Evolutionary conservation across 768 basidiomycete species (phyloP).

Genomic region (Lentinus tigrinus): DNA sequence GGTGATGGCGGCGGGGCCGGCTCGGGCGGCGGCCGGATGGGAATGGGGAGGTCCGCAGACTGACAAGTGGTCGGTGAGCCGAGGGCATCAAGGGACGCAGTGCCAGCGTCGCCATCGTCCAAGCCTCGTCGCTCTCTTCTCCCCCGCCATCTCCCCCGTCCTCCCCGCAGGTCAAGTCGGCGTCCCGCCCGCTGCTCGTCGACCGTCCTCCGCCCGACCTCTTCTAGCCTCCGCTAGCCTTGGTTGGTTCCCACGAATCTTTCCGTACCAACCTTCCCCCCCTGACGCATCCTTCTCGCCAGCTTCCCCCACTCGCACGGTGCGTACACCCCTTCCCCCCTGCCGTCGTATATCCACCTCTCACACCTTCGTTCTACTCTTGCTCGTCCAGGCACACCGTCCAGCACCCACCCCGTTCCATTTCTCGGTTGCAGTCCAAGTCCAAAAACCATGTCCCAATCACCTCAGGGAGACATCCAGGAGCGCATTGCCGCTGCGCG

Average conservation of each 20-base stretch:
- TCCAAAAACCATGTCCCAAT: constrained; percentile 62
- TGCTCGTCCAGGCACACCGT: not conserved
- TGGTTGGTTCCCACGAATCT: constrained; percentile 21
- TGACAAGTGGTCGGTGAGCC: not conserved
- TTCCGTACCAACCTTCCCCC: constrained; percentile 20
- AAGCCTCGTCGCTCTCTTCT: constrained; percentile 16
- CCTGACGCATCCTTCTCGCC: constrained; percentile 6
- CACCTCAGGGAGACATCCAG: constrained; percentile 75
- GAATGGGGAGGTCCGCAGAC: constrained; percentile 3
- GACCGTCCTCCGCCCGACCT: not conserved
- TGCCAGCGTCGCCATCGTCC: constrained; percentile 7
- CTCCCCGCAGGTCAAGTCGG: not conserved
- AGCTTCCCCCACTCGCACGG: constrained; percentile 13
- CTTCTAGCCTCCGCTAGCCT: constrained; percentile 7
- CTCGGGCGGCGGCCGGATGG: not conserved
- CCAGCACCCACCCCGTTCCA: not conserved
- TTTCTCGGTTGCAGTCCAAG: not conserved
- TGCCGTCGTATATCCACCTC: not conserved
- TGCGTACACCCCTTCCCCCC: not conserved
- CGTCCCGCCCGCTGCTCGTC: not conserved
- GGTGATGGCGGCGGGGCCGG: not conserved
- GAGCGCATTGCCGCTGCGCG: constrained; percentile 95
- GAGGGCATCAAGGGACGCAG: constrained; percentile 17
- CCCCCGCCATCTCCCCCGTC: constrained; percentile 10
- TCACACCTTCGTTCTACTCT: not conserved